These are phyloP conservation scores for Limtongozyma cylindracea DNA, from an alignment of 805 yeast genomes.

Conservation along the genomic window DNA sequence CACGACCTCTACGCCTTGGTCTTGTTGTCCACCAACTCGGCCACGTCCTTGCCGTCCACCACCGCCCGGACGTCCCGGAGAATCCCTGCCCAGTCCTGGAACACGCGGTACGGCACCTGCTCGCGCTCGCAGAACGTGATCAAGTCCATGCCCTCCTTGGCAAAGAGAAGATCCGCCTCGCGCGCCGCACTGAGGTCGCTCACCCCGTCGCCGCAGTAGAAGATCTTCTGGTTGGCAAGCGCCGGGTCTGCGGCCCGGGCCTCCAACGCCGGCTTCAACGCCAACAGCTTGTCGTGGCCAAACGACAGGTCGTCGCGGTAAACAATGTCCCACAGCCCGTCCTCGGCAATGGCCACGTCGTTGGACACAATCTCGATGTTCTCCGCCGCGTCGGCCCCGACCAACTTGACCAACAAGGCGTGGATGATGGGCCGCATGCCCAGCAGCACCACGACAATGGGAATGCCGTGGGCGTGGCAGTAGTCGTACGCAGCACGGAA, in stretches of 20 bases:
- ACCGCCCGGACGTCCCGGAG: slow-evolving; percentile 31
- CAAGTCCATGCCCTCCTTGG: slow-evolving; percentile 79
- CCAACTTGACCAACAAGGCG: slow-evolving; percentile 45
- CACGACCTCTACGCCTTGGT: too few species aligned
- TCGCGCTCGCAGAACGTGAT: slow-evolving; percentile 65
- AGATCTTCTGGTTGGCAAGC: too few species aligned
- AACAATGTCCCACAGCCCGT: slow-evolving; percentile 54
- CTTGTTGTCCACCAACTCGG: too few species aligned
- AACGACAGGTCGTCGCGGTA: slow-evolving; percentile 67
- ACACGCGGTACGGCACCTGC: slow-evolving; percentile 64
- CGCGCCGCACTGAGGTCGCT: slow-evolving; percentile 87
- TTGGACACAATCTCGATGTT: slow-evolving; percentile 68
- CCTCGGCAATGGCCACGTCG: slow-evolving; percentile 27
- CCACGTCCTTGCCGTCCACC: slow-evolving; percentile 12
- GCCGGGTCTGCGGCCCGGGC: slow-evolving; percentile 17
- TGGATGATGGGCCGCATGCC: slow-evolving; percentile 89
- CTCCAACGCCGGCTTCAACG: slow-evolving; percentile 30
- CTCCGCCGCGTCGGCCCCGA: slow-evolving; percentile 51
- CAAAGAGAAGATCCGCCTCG: slow-evolving; percentile 83
- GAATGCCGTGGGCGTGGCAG: slow-evolving; percentile 47
- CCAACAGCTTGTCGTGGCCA: slow-evolving; percentile 86
- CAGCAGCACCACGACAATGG: slow-evolving; percentile 68
- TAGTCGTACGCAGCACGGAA: slow-evolving; percentile 62
- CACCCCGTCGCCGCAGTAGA: slow-evolving; percentile 96
- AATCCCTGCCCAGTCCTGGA: slow-evolving; percentile 55